These are phyloP conservation scores for Euphorbia celastroides DNA, from an alignment of 441 rosid genomes.

Conservation along the genomic window DNA sequence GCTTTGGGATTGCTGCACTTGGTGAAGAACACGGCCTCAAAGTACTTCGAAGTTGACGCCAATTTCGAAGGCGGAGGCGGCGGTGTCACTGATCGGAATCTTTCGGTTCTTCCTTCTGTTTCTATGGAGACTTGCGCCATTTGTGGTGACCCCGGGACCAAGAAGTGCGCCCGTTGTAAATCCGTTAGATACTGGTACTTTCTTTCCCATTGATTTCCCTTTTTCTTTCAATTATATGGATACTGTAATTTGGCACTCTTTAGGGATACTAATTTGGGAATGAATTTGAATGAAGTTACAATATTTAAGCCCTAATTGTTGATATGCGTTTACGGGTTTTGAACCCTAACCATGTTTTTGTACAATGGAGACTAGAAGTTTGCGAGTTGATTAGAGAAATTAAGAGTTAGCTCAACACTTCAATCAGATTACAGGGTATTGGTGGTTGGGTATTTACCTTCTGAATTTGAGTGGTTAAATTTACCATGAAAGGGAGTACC, in stretches of 20 bases:
- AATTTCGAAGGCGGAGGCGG: conserved; percentile 43
- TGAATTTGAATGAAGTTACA: background rate
- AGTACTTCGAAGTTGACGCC: conserved; percentile 84
- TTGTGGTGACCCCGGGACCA: conserved; percentile 36
- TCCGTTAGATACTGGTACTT: conserved; percentile 67
- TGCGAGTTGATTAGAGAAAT: background rate
- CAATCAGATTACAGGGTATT: background rate
- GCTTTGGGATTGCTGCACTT: conserved; percentile 54
- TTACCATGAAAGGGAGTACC: background rate
- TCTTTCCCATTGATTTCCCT: background rate
- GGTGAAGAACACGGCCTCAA: conserved; percentile 68
- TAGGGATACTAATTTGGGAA: background rate
- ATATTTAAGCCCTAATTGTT: background rate
- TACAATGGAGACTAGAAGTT: too few species aligned
- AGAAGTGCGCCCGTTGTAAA: conserved; percentile 77
- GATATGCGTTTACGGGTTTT: background rate
- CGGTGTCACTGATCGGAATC: conserved; percentile 12
- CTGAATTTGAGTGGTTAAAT: background rate
- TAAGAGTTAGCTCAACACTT: background rate
- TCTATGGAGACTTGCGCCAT: conserved; percentile 37
- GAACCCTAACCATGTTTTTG: background rate
- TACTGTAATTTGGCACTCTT: background rate
- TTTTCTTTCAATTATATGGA: background rate
- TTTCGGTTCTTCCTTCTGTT: background rate
- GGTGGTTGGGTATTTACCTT: background rate